Base-by-base conservation (phyloP, 2,329 filamentous ascomycete species). In the Tolypocladium sp. region DNA sequence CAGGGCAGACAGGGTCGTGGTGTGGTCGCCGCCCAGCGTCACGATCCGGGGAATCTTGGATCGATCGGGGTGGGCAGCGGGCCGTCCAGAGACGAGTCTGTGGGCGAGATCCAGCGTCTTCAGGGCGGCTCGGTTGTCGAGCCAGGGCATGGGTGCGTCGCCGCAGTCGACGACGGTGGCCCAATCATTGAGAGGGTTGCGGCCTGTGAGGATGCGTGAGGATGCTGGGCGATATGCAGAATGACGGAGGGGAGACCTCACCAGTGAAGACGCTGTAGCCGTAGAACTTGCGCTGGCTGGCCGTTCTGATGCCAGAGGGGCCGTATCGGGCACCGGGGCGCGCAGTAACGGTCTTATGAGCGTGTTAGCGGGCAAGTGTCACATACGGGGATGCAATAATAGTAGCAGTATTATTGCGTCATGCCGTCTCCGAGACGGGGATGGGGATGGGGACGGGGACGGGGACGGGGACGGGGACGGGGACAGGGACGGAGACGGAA, bases 111-210 rank as follows among this genome's bases (percentile, higher is more conserved):
- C 64, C 33, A 67, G 64, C 4, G 63, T 62, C 58, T 60, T 66
- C 42, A 67, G 55, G 2, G 66, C 66, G 17, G 54, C 59, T 1
- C 63, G 58, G 35, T 67, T 67, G 56, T 66, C 66, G 20, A 67
- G 62, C 59, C 61, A 63, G 0, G 62, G 62, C 52, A 66, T 62
- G 5, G 58, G 59, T 20, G 63, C 63, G 70, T 95, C 91, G 55
- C 91, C 91, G 72, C 91, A 95, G 76, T 95, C 91, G 53, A 92
- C 77, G 59, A 94, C 82, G 44, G 77, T 85, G 1, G 90, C 89
- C 88, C 89, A 93, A 25, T 66, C 63, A 15, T 55, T 58, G 13
- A 67, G 55, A 1, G 64, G 58, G 44, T 68, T 62, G 17, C 60
- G 59, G 20, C 59, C 64, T 66, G 20, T n/a, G 51, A 55, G 41